phyloP scores from a whole-genome alignment of 345 rosid genomes.

The Populus euphratica region DNA sequence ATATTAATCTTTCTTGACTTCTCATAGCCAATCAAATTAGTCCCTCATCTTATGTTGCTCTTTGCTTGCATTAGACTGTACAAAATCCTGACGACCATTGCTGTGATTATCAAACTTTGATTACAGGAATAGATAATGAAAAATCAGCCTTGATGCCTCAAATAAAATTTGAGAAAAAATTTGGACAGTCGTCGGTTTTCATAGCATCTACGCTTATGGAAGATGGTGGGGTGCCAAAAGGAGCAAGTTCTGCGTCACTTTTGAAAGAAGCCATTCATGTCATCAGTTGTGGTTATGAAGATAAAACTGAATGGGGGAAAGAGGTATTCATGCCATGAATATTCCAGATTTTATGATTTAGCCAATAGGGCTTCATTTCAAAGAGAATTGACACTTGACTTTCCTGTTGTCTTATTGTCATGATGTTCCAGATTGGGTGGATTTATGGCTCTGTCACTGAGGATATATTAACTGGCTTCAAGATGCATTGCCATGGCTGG shows the following conservation, averaged over 20 bases:
- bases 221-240: constrained; percentile 49
- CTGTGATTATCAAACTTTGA: neutral
- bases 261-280: constrained; percentile 72
- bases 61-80: neutral
- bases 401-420: neutral
- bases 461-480: constrained; percentile 71
- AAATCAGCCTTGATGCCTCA: constrained; percentile 42
- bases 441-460: constrained; percentile 79
- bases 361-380: neutral
- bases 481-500: constrained; percentile 82
- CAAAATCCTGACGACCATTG: neutral
- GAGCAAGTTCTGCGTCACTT: constrained; percentile 49
- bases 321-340: constrained; percentile 35
- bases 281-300: constrained; percentile 69
- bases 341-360: neutral
- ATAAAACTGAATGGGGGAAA: constrained; percentile 69
- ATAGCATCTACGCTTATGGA: constrained; percentile 47
- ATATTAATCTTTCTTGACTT: neutral
- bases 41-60: neutral
- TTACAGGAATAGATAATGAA: constrained; percentile 43
- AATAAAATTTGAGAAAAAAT: constrained; percentile 57
- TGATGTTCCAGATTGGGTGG: constrained; percentile 54
- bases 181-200: constrained; percentile 55
- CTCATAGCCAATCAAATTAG: neutral
- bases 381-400: neutral